phyloP scores from a whole-genome alignment of 2,329 filamentous ascomycete species.

The Magnaporthiopsis poae region DNA sequence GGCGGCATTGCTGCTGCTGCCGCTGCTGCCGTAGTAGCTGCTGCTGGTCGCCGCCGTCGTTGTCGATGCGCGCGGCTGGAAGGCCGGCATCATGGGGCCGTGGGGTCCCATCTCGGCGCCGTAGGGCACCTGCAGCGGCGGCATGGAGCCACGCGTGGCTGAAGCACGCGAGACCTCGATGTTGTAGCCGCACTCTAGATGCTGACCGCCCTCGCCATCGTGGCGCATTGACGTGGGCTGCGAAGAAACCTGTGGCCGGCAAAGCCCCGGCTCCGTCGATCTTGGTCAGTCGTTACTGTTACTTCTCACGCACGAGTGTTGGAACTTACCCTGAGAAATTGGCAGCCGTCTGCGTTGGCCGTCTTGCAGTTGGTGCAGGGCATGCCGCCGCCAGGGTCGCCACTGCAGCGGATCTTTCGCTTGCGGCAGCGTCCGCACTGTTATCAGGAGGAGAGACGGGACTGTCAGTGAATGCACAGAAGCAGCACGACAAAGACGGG shows the following conservation, averaged over 20 bases:
- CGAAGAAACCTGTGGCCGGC: neutral
- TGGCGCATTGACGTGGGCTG: neutral
- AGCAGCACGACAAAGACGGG: neutral
- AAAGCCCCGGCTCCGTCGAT: neutral
- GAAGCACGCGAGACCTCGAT: constrained; percentile 2
- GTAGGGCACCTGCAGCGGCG: constrained; percentile 5
- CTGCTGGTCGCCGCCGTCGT: too few species aligned
- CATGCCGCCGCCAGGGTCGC: constrained; percentile 64
- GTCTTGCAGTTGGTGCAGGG: constrained; percentile 77
- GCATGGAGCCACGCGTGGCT: constrained; percentile 5
- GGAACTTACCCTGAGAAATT: constrained; percentile 64
- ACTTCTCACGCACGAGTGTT: neutral
- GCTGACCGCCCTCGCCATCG: neutral
- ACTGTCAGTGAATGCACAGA: neutral
- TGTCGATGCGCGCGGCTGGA: neutral
- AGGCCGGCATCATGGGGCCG: neutral
- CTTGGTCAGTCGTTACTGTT: neutral
- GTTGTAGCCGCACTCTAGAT: constrained; percentile 8
- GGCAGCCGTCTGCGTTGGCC: constrained; percentile 61
- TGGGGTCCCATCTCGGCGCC: neutral
- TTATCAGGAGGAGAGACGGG: neutral
- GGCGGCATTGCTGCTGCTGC: neutral
- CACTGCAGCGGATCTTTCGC: constrained; percentile 90
- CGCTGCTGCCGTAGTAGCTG: neutral
- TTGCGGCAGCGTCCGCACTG: constrained; percentile 85